A percentile compares a stretch with the other conserved stretches of the same genome.
Conservation (phyloP, 257 asterid genomes). For the Primulina huaijiensis region DNA sequence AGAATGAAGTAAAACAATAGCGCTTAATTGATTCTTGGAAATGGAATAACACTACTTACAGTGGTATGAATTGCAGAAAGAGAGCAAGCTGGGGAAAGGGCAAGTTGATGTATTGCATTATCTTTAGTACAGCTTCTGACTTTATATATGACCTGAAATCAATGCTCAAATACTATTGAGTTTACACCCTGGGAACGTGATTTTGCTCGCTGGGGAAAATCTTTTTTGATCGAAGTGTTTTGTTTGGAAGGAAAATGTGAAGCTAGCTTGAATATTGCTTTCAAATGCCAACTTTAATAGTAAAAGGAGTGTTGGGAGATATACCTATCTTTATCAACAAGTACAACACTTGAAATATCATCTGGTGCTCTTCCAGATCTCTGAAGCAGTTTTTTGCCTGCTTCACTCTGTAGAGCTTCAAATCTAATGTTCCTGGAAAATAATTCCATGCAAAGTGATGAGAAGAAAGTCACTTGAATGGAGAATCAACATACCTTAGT, state of each 20-base stretch:
- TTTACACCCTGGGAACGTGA: neutral
- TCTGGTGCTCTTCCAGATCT: constrained; percentile 93
- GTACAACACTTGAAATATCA: constrained; percentile 94
- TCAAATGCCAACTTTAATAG: neutral
- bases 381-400: constrained; percentile 76
- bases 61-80: constrained; percentile 64
- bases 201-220: too few species aligned
- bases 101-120: constrained; percentile 74
- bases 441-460: constrained; percentile 3
- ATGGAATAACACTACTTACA: constrained; percentile 45
- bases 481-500: neutral
- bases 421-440: constrained; percentile 69
- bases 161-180: constrained; percentile 16
- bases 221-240: neutral
- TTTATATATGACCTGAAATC: constrained; percentile 72
- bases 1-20: constrained; percentile 22
- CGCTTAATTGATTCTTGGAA: neutral
- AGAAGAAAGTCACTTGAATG: constrained; percentile 8
- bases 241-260: constrained; percentile 6
- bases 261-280: too few species aligned
- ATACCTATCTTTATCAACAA: constrained; percentile 81
- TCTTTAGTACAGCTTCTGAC: constrained; percentile 88
- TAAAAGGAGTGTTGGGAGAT: constrained; percentile 4
- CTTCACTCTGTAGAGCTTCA: constrained; percentile 91
- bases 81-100: constrained; percentile 86